Conservation (phyloP, 2,329 filamentous ascomycete genomes). For the Arachnomyces sp. region DNA sequence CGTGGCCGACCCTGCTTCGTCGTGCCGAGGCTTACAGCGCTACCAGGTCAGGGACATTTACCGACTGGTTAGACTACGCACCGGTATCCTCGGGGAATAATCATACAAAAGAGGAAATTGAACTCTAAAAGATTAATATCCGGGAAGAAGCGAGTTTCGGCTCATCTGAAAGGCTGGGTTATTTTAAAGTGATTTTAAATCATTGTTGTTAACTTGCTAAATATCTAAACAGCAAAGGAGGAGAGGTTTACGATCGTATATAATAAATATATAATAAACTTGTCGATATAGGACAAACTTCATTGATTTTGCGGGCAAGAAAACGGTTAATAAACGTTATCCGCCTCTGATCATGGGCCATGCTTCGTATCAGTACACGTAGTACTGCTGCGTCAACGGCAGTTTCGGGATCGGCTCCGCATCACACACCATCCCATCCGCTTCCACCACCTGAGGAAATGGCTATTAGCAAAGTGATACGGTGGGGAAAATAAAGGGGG, state of each 20-base stretch:
- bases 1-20: conserved; percentile 11
- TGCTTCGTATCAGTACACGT: conserved; percentile 54
- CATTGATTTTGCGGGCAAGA: too few relatives aligned
- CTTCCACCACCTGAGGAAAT: conserved; percentile 58
- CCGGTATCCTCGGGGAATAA: conserved; percentile 38
- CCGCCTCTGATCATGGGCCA: neutral
- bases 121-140: conserved; percentile 33
- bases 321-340: too few relatives aligned
- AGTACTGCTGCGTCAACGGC: conserved; percentile 71
- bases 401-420: conserved; percentile 65
- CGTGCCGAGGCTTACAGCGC: conserved; percentile 33
- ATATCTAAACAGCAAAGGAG: too few relatives aligned
- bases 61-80: conserved; percentile 33
- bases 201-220: too few relatives aligned
- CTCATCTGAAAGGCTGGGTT: too few relatives aligned
- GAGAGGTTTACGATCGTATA: too few relatives aligned
- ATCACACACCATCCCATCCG: conserved; percentile 66
- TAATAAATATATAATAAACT: too few relatives aligned
- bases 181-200: too few relatives aligned
- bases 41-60: conserved; percentile 34
- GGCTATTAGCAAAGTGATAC: conserved; percentile 1
- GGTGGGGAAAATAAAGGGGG: conserved; percentile 3
- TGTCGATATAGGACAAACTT: too few relatives aligned
- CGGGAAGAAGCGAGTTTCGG: conserved; percentile 7
- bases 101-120: conserved; percentile 35